Base-by-base conservation (phyloP, 169 alveolate species). In the Plasmodium gonderi region DNA sequence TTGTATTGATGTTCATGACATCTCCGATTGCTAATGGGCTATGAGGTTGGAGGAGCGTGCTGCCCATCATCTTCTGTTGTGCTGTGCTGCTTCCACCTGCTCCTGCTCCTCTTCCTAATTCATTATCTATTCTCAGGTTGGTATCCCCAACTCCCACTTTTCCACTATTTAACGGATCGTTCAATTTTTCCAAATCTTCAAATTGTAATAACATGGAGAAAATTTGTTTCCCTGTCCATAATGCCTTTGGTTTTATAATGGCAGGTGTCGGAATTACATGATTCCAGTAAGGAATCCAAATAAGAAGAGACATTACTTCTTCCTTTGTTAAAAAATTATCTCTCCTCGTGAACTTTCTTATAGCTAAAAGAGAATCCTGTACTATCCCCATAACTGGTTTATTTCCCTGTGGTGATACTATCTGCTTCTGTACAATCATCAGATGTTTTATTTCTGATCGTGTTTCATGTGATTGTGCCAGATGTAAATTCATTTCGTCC, bases 301-400 rank as follows among this genome's bases (percentile, higher is more conserved):
- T 98, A 74, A 98, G 96, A 74, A 99, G 91, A 75, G 96, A 90
- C 99, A 98, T 97, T 54, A 98, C 98, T 96, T 96, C 96, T 33
- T 98, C 99, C 93, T 95, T 95, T 60, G 98, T 98, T 81, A 99
- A 76, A 90, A 99, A 99, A 44, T 98, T 98, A 94, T 99, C 99
- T 81, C 99, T 96, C 69, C 97, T 96, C 26, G 99, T 99, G 87
- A 99, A 98, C 87, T 98, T 95, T 91, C 98, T 94, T 60, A 98
- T 96, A 51, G 99, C 99, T 31, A 99, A 96, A 81, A 99, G 95
- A 20, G 99, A 96, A 93, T 99, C 99, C 98, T 99, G 99, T 89
- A 99, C 99, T 67, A 99, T 98, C 87, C 99, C 99, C 99, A 99
- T 99, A 75, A 99, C 99, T 9, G 99, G 99, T 67, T 98, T 97